These are phyloP conservation scores for Acorus calamus DNA, from an alignment of 106 monocot species.

Conservation along the genomic window DNA sequence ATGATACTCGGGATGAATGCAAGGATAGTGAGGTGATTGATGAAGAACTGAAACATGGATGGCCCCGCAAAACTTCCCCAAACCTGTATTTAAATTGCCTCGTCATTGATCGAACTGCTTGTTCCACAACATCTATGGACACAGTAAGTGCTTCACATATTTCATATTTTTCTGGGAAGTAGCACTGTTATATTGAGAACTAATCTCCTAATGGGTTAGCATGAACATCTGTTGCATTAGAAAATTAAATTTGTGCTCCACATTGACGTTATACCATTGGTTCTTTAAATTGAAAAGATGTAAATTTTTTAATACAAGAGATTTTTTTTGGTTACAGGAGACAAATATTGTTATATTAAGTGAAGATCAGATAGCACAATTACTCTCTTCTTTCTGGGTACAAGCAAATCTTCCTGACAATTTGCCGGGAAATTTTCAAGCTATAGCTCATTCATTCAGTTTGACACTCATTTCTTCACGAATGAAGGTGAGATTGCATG, in stretches of 20 bases:
- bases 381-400: constrained; percentile 80
- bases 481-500: constrained; percentile 44
- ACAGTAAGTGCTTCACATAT: constrained; percentile 25
- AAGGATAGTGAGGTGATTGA: constrained; percentile 28
- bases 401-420: constrained; percentile 80
- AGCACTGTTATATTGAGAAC: no score
- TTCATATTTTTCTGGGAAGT: neutral
- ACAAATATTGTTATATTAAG: constrained; percentile 34
- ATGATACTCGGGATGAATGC: constrained; percentile 18
- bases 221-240: no score
- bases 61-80: constrained; percentile 43
- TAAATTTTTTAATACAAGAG: neutral
- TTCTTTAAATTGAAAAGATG: neutral
- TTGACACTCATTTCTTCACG: constrained; percentile 63
- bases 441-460: constrained; percentile 79
- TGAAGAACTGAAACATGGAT: constrained; percentile 33
- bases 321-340: constrained; percentile 39
- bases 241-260: neutral
- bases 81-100: constrained; percentile 48
- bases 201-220: no score
- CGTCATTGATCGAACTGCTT: constrained; percentile 44
- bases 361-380: constrained; percentile 72
- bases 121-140: constrained; percentile 23
- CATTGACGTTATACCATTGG: neutral
- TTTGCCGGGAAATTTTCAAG: constrained; percentile 82